Conservation (phyloP, 768 basidiomycete species). For the Saitozyma podzolica region DNA sequence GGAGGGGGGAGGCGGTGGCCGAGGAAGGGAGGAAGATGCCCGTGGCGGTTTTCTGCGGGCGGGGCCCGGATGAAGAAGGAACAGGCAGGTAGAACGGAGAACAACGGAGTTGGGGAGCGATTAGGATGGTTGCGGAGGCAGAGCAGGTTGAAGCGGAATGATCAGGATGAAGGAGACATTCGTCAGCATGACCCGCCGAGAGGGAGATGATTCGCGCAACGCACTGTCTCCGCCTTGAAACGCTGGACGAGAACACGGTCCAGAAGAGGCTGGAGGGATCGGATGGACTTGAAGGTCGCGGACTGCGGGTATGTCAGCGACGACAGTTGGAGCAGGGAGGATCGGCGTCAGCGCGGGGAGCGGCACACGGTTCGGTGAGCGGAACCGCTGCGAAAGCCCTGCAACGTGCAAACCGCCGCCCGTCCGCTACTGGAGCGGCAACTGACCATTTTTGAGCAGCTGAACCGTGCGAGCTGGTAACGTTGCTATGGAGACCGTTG, state of each 20-base stretch:
- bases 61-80: too few relatives aligned
- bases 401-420: too few relatives aligned
- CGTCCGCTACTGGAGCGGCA: too few relatives aligned
- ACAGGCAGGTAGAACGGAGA: too few relatives aligned
- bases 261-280: conserved; percentile 80
- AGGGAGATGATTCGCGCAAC: not conserved
- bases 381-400: too few relatives aligned
- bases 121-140: not conserved
- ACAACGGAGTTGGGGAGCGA: too few relatives aligned
- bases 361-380: too few relatives aligned
- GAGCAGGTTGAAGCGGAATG: not conserved
- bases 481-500: not conserved
- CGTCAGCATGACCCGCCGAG: not conserved
- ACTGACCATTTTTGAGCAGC: conserved; percentile 28
- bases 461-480: not conserved
- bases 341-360: too few relatives aligned
- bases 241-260: conserved; percentile 97
- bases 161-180: not conserved
- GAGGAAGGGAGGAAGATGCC: conserved; percentile 96
- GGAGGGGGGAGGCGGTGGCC: conserved; percentile 78
- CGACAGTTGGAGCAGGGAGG: too few relatives aligned
- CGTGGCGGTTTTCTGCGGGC: conserved; percentile 84
- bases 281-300: conserved; percentile 94
- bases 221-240: conserved; percentile 91
- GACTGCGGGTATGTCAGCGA: conserved; percentile 19